Percentiles rank a stretch among this genome's conserved stretches.
phyloP scores from a whole-genome alignment of 495 filamentous ascomycete genomes.

The Hapsidospora chrysogenum region DNA sequence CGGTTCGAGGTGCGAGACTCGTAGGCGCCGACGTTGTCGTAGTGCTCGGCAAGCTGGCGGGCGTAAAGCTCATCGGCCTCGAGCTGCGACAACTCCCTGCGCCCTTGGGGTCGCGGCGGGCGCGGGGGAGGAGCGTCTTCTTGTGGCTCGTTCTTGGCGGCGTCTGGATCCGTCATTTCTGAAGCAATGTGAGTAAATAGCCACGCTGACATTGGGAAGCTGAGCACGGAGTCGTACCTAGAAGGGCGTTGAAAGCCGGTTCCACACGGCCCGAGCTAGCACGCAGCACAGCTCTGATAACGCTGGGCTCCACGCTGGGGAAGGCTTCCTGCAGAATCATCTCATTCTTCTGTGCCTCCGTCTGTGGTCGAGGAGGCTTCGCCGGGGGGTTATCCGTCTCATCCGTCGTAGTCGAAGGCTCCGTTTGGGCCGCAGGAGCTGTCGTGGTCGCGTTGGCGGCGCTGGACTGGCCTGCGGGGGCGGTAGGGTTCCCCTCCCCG shows the following conservation, averaged over 20 bases:
- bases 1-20: constrained; percentile 30
- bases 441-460: constrained; percentile 10
- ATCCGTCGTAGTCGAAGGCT: constrained; percentile 19
- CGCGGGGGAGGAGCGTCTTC: constrained; percentile 38
- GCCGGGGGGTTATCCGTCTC: constrained; percentile 41
- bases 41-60: constrained; percentile 83
- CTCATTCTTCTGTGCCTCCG: constrained; percentile 66
- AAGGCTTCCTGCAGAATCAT: constrained; percentile 89
- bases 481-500: constrained; percentile 18
- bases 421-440: constrained; percentile 10
- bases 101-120: constrained; percentile 42
- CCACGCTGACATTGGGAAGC: no score
- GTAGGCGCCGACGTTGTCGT: constrained; percentile 43
- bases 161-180: constrained; percentile 92
- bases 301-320: constrained; percentile 59
- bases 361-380: constrained; percentile 78
- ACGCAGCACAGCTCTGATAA: constrained; percentile 74
- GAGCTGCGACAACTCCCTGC: constrained; percentile 44
- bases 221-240: constrained; percentile 36
- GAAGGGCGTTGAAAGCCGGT: constrained; percentile 86
- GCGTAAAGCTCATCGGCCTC: constrained; percentile 89
- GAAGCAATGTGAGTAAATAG: no score
- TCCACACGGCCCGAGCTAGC: constrained; percentile 83
- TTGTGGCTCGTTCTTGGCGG: constrained; percentile 41
- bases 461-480: no score